These are phyloP conservation scores for Chloris gayana DNA, from an alignment of 176 grass and related monocot species.

Conservation along the genomic window DNA sequence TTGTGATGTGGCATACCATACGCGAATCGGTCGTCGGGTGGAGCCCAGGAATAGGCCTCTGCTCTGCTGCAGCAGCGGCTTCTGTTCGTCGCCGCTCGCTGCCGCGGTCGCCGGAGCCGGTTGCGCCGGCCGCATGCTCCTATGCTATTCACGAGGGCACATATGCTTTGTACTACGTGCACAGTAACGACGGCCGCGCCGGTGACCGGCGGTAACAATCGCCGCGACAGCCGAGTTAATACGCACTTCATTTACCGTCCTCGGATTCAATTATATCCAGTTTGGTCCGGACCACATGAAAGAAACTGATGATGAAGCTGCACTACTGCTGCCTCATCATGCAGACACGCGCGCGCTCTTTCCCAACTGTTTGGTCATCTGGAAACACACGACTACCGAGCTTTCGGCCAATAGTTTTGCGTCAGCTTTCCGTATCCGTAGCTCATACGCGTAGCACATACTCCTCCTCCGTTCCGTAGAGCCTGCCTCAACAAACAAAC, in stretches of 20 bases:
- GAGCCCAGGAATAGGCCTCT: background rate
- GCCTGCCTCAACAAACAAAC: background rate
- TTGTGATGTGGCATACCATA: slow-evolving; percentile 19
- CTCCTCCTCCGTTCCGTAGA: background rate
- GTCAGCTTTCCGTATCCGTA: background rate
- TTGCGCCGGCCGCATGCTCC: background rate
- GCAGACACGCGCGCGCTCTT: too few species aligned
- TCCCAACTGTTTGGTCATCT: background rate
- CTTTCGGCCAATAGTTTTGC: background rate
- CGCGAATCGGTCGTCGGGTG: slow-evolving; percentile 39
- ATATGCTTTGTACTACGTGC: background rate
- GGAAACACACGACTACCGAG: background rate
- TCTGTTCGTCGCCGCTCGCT: background rate
- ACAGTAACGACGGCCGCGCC: slow-evolving; percentile 1
- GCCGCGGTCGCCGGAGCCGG: background rate
- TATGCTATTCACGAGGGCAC: background rate
- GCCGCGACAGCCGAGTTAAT: background rate
- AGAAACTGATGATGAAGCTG: background rate
- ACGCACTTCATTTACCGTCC: background rate
- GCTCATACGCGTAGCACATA: background rate
- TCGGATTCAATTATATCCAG: background rate
- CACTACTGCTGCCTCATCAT: background rate
- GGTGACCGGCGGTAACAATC: too few species aligned
- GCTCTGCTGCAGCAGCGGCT: background rate
- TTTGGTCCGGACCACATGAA: background rate